Evolutionary conservation across 2,329 filamentous ascomycete genomes (phyloP), one percentile per base, ranked within the genome.

Genomic region (Capronia epimyces): DNA sequence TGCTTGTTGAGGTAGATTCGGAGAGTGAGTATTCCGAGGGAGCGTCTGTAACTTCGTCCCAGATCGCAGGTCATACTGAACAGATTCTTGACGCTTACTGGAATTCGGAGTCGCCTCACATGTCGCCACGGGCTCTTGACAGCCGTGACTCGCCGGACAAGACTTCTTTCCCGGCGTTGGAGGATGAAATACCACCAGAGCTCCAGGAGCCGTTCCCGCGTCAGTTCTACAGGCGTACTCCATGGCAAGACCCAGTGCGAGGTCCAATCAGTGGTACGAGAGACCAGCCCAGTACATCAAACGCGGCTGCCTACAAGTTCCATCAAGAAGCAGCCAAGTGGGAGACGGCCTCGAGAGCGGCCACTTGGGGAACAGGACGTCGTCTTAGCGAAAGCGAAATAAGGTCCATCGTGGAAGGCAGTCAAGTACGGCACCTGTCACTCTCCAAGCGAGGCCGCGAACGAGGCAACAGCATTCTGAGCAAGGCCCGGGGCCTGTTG

Each of bases 271-370:
- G 31, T 12, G 45, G 49, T 43, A 67, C 54, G 27, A 64, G 56
- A 27, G 65, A 65, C 55, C 77, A 80, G 53, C 77, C 77, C n/a
- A 63, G 65, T 34, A 78, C 70, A 7, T 77, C 78, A 0, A 77
- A 72, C 58, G 74, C 72, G 34, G 78, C 78, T n/a, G 80, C 80
- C 62, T 69, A 72, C 64, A 70, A 72, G 34, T 81, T 74, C 58
- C 63, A 69, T 25, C 66, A 69, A 56, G 70, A 73, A 43, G 74
- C 74, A 3, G 72, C 69, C 39, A 76, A 79, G 46, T 66, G 76
- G 13, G 78, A 81, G 44, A 73, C 72, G 7, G 70, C 73, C 39
- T 81, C 78, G 12, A 71, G 77, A 41, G 70, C 73, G 40, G 78
- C 77, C 15, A 81, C 78, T 8, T 72, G 78, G 63, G 77, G 77